Base-by-base conservation (phyloP, 108 stramenopile species). In the Skeletonema grethae region DNA sequence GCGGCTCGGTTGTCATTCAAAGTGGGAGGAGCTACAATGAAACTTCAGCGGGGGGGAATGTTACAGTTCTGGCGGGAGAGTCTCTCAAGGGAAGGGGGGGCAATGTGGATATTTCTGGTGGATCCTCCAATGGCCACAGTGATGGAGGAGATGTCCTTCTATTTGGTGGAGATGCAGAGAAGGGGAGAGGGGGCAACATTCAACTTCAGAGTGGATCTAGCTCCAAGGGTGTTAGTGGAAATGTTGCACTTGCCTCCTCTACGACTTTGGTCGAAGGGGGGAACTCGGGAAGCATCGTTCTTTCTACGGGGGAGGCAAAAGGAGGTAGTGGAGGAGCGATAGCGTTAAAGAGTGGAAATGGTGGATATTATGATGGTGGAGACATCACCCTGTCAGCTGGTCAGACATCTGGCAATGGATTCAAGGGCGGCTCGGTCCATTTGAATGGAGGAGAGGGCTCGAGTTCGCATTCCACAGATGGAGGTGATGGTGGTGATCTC, bases 401-500 rank as follows among this genome's bases (percentile, higher is more conserved):
- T 1, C 43, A 53, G 13, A 73, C 82, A 7, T 56, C 77, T 38
- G 66, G 29, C 10, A 18, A 20, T 22, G 70, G 63, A 10, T 61
- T 32, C 22, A 55, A 45, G 22, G 84, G 84, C 5, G 84, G 84
- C 13, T 57, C 56, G 28, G 71, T 87, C 16, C 55, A 65, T 8
- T 39, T 88, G 13, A 36, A 55, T 25, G 86, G 75, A 15, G 89
- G 89, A 48, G 81, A 83, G 24, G 87, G 83, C 7, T 65, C 60
- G 6, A 82, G 67, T 61, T 35, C 78, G 11, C 78, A 84, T 30
- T 39, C 69, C 10, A 67, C n/a, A 3, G 85, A 84, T 30, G 90
- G 90, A 38, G 90, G 90, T 10, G 67, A 85, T 46, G 90, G 90
- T 7, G 90, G 90, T 29, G 71, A 80, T 30, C 67, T 91, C n/a